A percentile compares a stretch with the other conserved stretches of the same genome.
These are phyloP conservation scores for Arabis hirsuta DNA, from an alignment of 345 rosid genomes.

Conservation along the genomic window DNA sequence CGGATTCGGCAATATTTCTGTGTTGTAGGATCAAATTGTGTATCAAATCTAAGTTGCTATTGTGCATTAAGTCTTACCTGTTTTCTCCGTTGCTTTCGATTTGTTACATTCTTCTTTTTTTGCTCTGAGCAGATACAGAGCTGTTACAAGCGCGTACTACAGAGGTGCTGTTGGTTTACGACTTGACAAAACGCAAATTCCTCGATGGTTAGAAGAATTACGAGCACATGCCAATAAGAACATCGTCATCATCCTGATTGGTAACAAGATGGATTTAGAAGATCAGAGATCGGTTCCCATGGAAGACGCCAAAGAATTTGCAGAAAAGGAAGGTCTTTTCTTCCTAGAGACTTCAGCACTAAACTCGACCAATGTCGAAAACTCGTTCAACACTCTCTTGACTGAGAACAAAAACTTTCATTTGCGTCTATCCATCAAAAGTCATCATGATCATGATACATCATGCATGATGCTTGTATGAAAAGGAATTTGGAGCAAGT, in stretches of 20 bases:
- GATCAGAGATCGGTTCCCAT: slow-evolving; percentile 56
- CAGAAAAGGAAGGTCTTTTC: slow-evolving; percentile 68
- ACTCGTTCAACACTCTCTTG: slow-evolving; percentile 65
- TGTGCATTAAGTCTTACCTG: neutral
- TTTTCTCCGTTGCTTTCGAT: neutral
- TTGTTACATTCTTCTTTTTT: neutral
- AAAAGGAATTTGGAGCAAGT: neutral
- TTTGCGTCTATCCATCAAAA: neutral
- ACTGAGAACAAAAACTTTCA: slow-evolving; percentile 41
- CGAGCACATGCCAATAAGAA: slow-evolving; percentile 72
- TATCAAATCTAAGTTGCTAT: neutral
- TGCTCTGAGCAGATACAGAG: slow-evolving; percentile 54
- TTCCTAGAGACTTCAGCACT: slow-evolving; percentile 76
- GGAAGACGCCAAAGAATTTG: slow-evolving; percentile 69
- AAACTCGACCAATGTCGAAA: slow-evolving; percentile 63
- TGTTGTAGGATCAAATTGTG: neutral
- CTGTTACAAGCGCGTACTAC: slow-evolving; percentile 70
- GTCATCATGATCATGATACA: neutral
- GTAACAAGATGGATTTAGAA: slow-evolving; percentile 67
- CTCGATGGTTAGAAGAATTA: slow-evolving; percentile 70
- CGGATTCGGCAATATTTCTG: neutral
- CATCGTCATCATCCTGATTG: slow-evolving; percentile 64
- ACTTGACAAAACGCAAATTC: slow-evolving; percentile 61
- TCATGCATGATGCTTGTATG: slow-evolving; percentile 3
- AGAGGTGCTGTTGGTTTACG: slow-evolving; percentile 73